Conservation (phyloP, 1,139 yeast species). For the Blastobotrys persicus region DNA sequence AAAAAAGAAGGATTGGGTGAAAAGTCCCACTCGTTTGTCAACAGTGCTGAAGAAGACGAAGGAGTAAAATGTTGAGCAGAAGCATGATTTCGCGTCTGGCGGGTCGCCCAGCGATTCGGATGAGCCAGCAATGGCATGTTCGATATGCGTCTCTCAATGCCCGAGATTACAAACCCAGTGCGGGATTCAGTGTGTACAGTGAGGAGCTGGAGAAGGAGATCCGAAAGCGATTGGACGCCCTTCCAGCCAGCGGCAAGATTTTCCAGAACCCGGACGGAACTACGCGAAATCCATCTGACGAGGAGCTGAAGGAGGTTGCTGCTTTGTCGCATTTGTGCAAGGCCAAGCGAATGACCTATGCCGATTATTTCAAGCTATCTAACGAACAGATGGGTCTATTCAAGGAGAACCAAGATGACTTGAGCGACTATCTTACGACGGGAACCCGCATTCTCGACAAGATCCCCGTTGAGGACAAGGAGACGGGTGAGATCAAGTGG, state of each 20-base stretch:
- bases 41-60: not conserved
- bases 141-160: conserved; percentile 18
- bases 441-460: conserved; percentile 73
- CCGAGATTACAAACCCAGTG: conserved; percentile 24
- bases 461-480: conserved; percentile 76
- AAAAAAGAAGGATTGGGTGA: not conserved
- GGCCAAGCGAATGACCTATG: conserved; percentile 57
- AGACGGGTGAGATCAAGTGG: conserved; percentile 80
- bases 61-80: not conserved
- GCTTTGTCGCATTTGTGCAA: conserved; percentile 63
- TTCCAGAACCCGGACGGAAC: conserved; percentile 79
- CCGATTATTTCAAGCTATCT: conserved; percentile 58
- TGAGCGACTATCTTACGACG: conserved; percentile 56
- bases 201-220: conserved; percentile 34
- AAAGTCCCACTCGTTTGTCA: not conserved
- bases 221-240: conserved; percentile 30
- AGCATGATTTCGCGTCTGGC: conserved; percentile 6
- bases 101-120: conserved; percentile 2
- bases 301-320: conserved; percentile 71
- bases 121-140: conserved; percentile 6
- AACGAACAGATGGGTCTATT: conserved; percentile 58
- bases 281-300: conserved; percentile 66
- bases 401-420: conserved; percentile 61
- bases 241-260: conserved; percentile 40
- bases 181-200: conserved; percentile 30